phyloP scores from a whole-genome alignment of 2,329 filamentous ascomycete genomes.

The Botrytis medusae region DNA sequence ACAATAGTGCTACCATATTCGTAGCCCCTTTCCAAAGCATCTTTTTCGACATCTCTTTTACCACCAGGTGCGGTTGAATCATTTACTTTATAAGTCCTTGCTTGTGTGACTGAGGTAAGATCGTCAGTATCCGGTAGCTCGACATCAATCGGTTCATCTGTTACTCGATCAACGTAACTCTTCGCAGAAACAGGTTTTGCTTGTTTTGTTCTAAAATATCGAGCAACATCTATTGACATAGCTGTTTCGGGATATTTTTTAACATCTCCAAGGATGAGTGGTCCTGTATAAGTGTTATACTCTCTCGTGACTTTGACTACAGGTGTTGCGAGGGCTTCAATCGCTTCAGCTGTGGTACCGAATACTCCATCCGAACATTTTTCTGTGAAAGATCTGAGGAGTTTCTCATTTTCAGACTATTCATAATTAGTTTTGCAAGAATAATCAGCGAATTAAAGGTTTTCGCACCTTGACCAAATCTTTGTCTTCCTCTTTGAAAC shows the following conservation, averaged over 20 bases:
- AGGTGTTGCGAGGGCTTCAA: slow-evolving; percentile 76
- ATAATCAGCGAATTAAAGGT: neutral
- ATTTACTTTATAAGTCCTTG: slow-evolving; percentile 78
- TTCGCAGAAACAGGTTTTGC: slow-evolving; percentile 74
- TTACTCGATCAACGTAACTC: slow-evolving; percentile 61
- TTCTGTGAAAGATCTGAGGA: slow-evolving; percentile 64
- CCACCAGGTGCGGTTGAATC: slow-evolving; percentile 73
- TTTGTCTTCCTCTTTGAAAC: slow-evolving; percentile 91
- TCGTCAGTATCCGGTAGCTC: slow-evolving; percentile 47
- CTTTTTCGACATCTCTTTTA: slow-evolving; percentile 77
- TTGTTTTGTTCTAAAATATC: slow-evolving; percentile 83
- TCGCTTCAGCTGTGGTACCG: slow-evolving; percentile 83
- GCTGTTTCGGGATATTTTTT: slow-evolving; percentile 67
- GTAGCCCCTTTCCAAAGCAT: slow-evolving; percentile 88
- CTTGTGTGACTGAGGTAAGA: slow-evolving; percentile 70
- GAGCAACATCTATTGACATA: slow-evolving; percentile 80
- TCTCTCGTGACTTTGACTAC: slow-evolving; percentile 73
- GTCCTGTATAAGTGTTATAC: slow-evolving; percentile 75
- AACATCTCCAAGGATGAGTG: slow-evolving; percentile 76
- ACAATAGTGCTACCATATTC: slow-evolving; percentile 92
- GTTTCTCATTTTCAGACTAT: slow-evolving; percentile 68
- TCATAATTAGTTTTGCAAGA: slow-evolving; percentile 28
- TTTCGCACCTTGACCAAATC: slow-evolving; percentile 59
- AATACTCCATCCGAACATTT: slow-evolving; percentile 67
- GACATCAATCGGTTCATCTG: slow-evolving; percentile 43